These are phyloP conservation scores for Exophiala dermatitidis DNA, from an alignment of 2,329 filamentous ascomycete species.

Conservation along the genomic window DNA sequence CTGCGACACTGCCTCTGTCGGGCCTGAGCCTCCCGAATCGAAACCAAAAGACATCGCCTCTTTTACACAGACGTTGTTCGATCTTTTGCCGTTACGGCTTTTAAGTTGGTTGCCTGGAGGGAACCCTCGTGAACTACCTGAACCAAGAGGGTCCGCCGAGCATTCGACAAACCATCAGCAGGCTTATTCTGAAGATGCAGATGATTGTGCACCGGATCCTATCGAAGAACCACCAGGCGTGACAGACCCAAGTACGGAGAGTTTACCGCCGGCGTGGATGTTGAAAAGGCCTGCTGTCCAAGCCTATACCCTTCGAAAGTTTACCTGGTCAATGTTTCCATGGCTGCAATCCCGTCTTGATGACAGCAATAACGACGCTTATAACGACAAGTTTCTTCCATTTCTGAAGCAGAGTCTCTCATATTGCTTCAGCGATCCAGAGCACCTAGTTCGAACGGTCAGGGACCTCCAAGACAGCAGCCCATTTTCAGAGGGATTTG, in stretches of 20 bases:
- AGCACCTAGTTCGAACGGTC: conserved; percentile 38
- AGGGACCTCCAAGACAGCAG: conserved; percentile 9
- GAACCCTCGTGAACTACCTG: conserved; percentile 23
- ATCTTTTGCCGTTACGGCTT: conserved; percentile 41
- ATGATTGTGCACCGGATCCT: not conserved
- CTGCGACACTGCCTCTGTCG: not conserved
- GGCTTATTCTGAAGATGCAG: not conserved
- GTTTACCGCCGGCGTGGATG: not conserved
- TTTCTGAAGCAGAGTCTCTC: conserved; percentile 41
- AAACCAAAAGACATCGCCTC: conserved; percentile 49
- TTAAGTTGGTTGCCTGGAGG: conserved; percentile 41
- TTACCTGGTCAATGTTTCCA: conserved; percentile 8
- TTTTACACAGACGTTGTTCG: conserved; percentile 53
- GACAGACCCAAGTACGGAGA: not conserved
- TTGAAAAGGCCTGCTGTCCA: not conserved
- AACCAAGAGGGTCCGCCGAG: conserved; percentile 1
- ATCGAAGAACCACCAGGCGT: not conserved
- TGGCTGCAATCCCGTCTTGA: conserved; percentile 8
- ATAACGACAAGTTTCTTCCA: conserved; percentile 23
- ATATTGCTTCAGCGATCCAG: conserved; percentile 38
- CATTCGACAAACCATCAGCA: not conserved
- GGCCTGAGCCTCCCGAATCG: not conserved
- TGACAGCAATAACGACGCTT: not conserved
- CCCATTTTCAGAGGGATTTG: too few species aligned
- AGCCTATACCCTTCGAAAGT: conserved; percentile 12